A percentile compares a stretch with the other conserved stretches of the same genome.
These are phyloP conservation scores for Rhizopus stolonifer DNA, from an alignment of 371 early-diverging fungal genomes.

Conservation along the genomic window DNA sequence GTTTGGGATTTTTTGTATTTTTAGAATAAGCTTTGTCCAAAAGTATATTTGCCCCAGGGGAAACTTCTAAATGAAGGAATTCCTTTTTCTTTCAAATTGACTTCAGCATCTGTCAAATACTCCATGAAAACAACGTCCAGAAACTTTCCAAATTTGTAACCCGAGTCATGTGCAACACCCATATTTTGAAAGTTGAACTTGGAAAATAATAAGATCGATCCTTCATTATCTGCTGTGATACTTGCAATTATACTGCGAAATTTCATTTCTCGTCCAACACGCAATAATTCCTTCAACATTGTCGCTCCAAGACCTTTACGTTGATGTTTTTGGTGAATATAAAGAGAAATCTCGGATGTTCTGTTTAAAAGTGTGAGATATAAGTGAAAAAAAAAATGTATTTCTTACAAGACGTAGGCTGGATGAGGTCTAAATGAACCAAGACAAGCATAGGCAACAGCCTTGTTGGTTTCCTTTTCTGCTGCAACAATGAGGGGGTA, in stretches of 20 bases:
- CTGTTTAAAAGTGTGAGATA: conserved; percentile 25
- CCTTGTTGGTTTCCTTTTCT: conserved; percentile 32
- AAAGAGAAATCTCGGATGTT: conserved; percentile 45
- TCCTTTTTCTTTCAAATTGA: conserved; percentile 5
- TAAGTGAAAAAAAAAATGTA: neutral
- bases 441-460: conserved; percentile 37
- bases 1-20: too few species aligned
- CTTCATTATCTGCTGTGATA: conserved; percentile 45
- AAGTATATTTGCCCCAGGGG: conserved; percentile 31
- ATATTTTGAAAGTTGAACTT: conserved; percentile 33
- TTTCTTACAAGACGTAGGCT: conserved; percentile 36
- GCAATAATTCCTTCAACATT: conserved; percentile 35
- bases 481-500: conserved; percentile 49
- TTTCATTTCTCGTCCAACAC: conserved; percentile 31
- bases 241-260: conserved; percentile 39
- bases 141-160: conserved; percentile 48
- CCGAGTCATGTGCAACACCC: conserved; percentile 36
- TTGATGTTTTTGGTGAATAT: conserved; percentile 42
- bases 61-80: conserved; percentile 32
- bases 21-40: neutral
- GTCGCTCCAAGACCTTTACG: conserved; percentile 40
- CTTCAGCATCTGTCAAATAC: conserved; percentile 22
- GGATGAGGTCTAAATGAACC: conserved; percentile 40
- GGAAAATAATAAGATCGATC: conserved; percentile 34
- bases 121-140: conserved; percentile 44